Evolutionary conservation across 2,329 filamentous ascomycete species (phyloP).

Genomic region (Uncinocarpus reesii): DNA sequence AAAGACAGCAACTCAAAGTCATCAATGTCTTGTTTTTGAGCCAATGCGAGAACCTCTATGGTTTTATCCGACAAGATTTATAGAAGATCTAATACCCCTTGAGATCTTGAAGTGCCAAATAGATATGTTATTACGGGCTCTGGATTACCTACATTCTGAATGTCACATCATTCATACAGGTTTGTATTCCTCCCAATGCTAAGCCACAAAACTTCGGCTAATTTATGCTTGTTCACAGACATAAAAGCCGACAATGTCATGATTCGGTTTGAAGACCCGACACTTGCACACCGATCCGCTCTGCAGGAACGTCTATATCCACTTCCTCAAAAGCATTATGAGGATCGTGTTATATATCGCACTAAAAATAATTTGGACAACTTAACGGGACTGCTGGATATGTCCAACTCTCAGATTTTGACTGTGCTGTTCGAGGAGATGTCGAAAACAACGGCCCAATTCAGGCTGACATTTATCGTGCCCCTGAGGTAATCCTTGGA

Average conservation of each 20-base stretch:
- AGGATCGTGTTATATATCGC: constrained; percentile 27
- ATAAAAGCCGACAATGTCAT: constrained; percentile 39
- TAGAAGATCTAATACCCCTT: constrained; percentile 21
- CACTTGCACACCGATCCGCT: constrained; percentile 20
- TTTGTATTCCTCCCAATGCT: no score
- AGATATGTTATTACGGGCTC: constrained; percentile 29
- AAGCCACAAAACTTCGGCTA: no score
- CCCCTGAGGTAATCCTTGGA: constrained; percentile 29
- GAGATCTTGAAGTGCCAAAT: constrained; percentile 27
- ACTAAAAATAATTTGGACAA: constrained; percentile 26
- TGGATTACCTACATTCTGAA: constrained; percentile 38
- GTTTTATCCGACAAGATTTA: constrained; percentile 23
- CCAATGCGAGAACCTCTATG: constrained; percentile 31
- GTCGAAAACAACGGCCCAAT: constrained; percentile 26
- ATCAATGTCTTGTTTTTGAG: constrained; percentile 31
- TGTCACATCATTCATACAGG: constrained; percentile 37
- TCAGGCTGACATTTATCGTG: constrained; percentile 27
- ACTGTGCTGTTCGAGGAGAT: constrained; percentile 25
- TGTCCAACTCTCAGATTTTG: constrained; percentile 29
- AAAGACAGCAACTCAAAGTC: constrained; percentile 15
- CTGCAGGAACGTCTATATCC: constrained; percentile 24
- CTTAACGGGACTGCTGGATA: constrained; percentile 19
- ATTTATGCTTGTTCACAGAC: no score
- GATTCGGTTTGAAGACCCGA: constrained; percentile 26
- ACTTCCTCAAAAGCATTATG: constrained; percentile 23